A percentile compares a stretch with the other conserved stretches of the same genome.
Conservation (phyloP, 139 green algal genomes). For the Chlorella vulgaris region DNA sequence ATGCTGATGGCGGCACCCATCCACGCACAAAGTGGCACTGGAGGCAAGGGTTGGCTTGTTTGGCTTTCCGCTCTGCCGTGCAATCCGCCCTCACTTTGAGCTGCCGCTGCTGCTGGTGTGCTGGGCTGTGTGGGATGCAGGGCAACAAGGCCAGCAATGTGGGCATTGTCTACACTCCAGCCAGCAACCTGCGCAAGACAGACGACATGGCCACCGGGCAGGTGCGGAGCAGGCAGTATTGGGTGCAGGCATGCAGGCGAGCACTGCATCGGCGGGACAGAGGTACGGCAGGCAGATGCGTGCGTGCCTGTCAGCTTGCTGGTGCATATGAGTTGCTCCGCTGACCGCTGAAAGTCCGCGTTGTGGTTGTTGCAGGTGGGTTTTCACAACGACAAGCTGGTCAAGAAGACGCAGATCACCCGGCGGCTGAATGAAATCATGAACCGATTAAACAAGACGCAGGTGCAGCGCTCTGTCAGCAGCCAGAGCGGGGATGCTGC, state of each 20-base stretch:
- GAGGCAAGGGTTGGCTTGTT: not conserved
- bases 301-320: too few relatives aligned
- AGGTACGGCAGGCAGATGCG: too few relatives aligned
- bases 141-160: slow-evolving; percentile 80
- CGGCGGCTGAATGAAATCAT: slow-evolving; percentile 89
- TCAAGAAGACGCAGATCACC: slow-evolving; percentile 73
- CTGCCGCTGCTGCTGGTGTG: not conserved
- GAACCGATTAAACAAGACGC: slow-evolving; percentile 94
- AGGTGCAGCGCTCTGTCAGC: too few relatives aligned
- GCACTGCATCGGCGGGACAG: too few relatives aligned
- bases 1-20: too few relatives aligned
- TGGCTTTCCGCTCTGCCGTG: too few relatives aligned
- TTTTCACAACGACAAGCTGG: slow-evolving; percentile 80
- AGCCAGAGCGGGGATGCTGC: too few relatives aligned
- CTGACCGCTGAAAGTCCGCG: not conserved
- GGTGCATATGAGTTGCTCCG: not conserved
- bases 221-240: slow-evolving; percentile 59
- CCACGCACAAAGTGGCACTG: too few relatives aligned
- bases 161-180: slow-evolving; percentile 92
- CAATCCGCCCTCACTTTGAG: too few relatives aligned
- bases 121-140: slow-evolving; percentile 35
- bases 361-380: slow-evolving; percentile 71
- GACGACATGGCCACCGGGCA: slow-evolving; percentile 80
- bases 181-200: slow-evolving; percentile 91
- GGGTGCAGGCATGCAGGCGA: too few relatives aligned